Evolutionary conservation across 202 grass and related monocot genomes (phyloP).

Genomic region (Musa balbisiana): DNA sequence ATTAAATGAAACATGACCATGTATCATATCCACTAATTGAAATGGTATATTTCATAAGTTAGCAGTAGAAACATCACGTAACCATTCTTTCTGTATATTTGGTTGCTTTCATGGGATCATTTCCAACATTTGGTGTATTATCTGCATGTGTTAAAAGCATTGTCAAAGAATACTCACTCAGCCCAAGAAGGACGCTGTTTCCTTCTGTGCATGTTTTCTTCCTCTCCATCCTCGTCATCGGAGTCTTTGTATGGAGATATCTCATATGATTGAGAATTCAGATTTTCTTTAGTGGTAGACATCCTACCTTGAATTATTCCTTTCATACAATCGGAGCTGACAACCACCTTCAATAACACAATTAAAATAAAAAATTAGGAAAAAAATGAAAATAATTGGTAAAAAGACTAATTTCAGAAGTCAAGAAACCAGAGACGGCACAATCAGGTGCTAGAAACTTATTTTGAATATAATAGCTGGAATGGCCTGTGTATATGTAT

Average conservation of each 20-base stretch:
- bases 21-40: no score
- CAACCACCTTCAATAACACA: neutral
- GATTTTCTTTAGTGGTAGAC: neutral
- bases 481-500: no score
- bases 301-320: conserved; percentile 16
- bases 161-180: conserved; percentile 33
- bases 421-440: no score
- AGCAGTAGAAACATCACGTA: no score
- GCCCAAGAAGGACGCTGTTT: conserved; percentile 75
- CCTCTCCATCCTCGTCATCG: conserved; percentile 32
- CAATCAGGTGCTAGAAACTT: no score
- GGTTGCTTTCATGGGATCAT: conserved; percentile 7
- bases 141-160: neutral
- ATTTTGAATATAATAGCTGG: no score
- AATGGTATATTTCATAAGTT: no score
- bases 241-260: conserved; percentile 57
- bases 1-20: no score
- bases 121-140: neutral
- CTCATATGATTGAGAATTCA: conserved; percentile 52
- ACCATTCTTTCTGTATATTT: neutral
- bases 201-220: conserved; percentile 35
- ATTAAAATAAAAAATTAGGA: neutral
- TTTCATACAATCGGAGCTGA: neutral
- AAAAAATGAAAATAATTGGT: no score
- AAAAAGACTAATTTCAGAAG: no score